phyloP scores from a whole-genome alignment of 1,139 yeast genomes.

The Pichia sp. region DNA sequence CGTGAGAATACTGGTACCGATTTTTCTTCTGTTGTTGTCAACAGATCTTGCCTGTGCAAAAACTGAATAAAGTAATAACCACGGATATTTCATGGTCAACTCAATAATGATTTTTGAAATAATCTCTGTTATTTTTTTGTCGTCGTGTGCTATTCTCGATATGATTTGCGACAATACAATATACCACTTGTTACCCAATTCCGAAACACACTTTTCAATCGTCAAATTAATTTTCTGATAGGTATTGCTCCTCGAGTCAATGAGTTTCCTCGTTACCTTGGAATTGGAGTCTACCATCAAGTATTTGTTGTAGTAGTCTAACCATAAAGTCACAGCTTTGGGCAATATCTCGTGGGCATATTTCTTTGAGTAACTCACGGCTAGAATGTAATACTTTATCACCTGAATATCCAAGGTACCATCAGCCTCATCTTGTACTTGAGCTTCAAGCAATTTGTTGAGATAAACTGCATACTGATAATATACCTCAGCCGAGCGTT shows the following conservation, averaged over 20 bases:
- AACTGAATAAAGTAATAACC: conserved; percentile 81
- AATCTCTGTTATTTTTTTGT: conserved; percentile 52
- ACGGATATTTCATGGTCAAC: conserved; percentile 66
- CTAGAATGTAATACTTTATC: conserved; percentile 59
- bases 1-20: conserved; percentile 46
- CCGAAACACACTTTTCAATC: conserved; percentile 32
- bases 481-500: conserved; percentile 39
- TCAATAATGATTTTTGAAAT: conserved; percentile 54
- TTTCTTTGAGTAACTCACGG: conserved; percentile 50
- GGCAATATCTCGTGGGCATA: conserved; percentile 74
- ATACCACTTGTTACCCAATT: conserved; percentile 72
- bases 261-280: conserved; percentile 44
- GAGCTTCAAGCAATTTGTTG: conserved; percentile 69
- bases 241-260: conserved; percentile 10
- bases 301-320: conserved; percentile 64
- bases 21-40: conserved; percentile 51
- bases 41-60: conserved; percentile 70
- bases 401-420: conserved; percentile 71
- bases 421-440: conserved; percentile 28
- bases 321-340: conserved; percentile 84
- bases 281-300: conserved; percentile 41
- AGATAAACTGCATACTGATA: conserved; percentile 70
- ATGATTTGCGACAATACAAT: conserved; percentile 82
- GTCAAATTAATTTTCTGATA: conserved; percentile 15
- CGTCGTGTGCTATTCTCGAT: conserved; percentile 70